phyloP scores from a whole-genome alignment of 331 rosid genomes.

The Acacia concinna region DNA sequence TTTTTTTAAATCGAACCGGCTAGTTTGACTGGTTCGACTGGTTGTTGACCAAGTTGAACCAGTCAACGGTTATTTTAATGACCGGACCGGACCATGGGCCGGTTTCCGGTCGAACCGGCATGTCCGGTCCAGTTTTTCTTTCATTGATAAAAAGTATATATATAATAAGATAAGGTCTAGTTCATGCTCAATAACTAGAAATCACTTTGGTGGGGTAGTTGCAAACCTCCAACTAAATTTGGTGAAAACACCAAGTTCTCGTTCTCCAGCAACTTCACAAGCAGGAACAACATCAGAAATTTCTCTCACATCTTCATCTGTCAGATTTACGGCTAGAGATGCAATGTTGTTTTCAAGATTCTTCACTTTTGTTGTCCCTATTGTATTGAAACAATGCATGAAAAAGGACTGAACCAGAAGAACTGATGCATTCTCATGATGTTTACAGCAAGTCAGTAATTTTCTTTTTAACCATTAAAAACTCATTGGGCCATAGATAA shows the following conservation, averaged over 20 bases:
- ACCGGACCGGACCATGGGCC: too few species aligned
- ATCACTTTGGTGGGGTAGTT: conserved; percentile 53
- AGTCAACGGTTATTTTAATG: too few species aligned
- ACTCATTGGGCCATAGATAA: not conserved
- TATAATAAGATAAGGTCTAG: not conserved
- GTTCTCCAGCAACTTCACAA: conserved; percentile 49
- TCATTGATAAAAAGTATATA: not conserved
- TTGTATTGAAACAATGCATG: not conserved
- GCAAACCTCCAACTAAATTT: conserved; percentile 46
- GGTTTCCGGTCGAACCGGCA: too few species aligned
- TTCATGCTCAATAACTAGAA: not conserved
- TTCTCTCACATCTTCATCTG: conserved; percentile 55
- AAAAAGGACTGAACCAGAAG: conserved; percentile 3
- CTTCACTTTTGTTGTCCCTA: conserved; percentile 59
- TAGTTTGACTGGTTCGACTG: too few species aligned
- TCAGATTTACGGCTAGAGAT: conserved; percentile 54
- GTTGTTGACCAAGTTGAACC: too few species aligned
- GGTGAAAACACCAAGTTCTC: conserved; percentile 32
- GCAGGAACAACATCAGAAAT: conserved; percentile 54
- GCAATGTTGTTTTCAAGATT: conserved; percentile 70
- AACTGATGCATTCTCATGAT: not conserved
- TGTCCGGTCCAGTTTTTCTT: too few species aligned
- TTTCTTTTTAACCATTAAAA: conserved; percentile 1
- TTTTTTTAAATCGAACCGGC: too few species aligned
- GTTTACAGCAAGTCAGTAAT: not conserved